Conservation (phyloP, 768 basidiomycete genomes). For the Pleurotus cornucopiae region DNA sequence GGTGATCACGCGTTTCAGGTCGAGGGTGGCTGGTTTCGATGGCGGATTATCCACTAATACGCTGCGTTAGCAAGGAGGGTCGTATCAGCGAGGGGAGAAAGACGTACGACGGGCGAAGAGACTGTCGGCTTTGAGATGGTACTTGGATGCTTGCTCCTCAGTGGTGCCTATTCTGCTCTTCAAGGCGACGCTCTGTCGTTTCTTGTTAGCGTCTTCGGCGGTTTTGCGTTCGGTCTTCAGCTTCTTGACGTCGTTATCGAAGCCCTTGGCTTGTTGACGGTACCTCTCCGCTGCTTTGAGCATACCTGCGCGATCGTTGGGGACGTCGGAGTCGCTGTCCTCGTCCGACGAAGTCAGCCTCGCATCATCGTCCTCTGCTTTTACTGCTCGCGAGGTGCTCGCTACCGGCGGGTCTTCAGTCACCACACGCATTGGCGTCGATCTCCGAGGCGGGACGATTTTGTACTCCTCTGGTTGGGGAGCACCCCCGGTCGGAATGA, state of each 20-base stretch:
- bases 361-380: not conserved
- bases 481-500: not conserved
- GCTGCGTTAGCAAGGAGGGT: not conserved
- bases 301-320: not conserved
- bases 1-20: not conserved
- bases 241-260: not conserved
- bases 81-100: not conserved
- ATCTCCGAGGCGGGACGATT: constrained; percentile 2
- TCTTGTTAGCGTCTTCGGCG: not conserved
- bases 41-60: not conserved
- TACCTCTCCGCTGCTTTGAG: not conserved
- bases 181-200: not conserved
- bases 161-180: not conserved
- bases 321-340: not conserved
- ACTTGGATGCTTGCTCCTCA: constrained; percentile 1
- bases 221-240: not conserved
- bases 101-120: not conserved
- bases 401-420: not conserved
- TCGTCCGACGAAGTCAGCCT: constrained; percentile 2
- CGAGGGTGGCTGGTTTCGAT: not conserved
- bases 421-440: not conserved
- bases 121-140: not conserved
- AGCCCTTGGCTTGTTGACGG: not conserved
- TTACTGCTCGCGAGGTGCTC: not conserved
- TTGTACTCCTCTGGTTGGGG: not conserved